Base-by-base conservation (phyloP, 2,329 filamentous ascomycete genomes). In the Westerdykella ornata region DNA sequence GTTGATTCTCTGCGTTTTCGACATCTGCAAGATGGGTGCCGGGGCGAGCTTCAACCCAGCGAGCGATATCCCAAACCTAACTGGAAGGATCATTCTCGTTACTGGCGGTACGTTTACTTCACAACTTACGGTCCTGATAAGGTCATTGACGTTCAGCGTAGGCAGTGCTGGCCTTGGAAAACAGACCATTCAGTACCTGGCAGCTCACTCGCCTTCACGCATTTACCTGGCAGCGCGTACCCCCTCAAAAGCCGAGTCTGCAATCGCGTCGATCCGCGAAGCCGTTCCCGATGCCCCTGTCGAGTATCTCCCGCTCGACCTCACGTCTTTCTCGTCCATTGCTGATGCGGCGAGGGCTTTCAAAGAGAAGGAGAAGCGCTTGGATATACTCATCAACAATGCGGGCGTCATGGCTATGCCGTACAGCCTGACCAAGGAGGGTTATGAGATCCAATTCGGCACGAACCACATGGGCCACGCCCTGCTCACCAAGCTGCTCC, bases 401-500 rank as follows among this genome's bases (percentile, higher is more conserved):
- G 72, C 72, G 0, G 72, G 71, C 30, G 59, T 73, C 40, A 68
- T 67, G 59, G 60, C 59, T 1, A 47, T 41, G 0, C 59, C 63
- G 1, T 62, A 69, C 31, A 55, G 49, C 17, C 54, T 61, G 2
- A 74, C 72, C 0, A 57, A 63, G 14, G 71, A 75, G 33, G 72
- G 70, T 33, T 73, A 72, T 46, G 73, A 76, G 51, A 63, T 70
- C 22, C 71, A 74, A 38, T 70, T 75, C 42, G 73, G 70, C 22
- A 73, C 69, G 8, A 75, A 76, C 47, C 69, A 75, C 57, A 57
- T 75, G 46, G 73, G 71, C n/a, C 73, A 73, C 46, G 69, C 71
- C 3, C 61, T 75, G 1, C 51, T 75, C 11, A 72, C 66, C 7
- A 70, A 69, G 29, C 60, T 72, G 2, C 63, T 76, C 0, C 52